A percentile compares a stretch with the other conserved stretches of the same genome.
phyloP scores from a whole-genome alignment of 768 basidiomycete genomes.

The Tephrocybe rancida region DNA sequence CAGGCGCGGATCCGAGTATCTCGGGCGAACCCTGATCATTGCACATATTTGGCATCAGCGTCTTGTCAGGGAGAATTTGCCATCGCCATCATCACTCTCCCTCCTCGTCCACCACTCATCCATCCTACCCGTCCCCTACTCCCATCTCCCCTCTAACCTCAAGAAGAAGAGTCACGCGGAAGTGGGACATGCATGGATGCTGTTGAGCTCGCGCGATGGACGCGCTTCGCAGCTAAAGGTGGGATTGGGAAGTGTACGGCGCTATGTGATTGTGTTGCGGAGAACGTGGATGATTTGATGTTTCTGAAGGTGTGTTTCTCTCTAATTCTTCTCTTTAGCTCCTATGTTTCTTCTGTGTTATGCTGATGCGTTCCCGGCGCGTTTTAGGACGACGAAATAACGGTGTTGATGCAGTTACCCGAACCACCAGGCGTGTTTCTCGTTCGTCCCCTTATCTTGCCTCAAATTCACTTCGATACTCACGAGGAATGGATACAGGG shows the following conservation, averaged over 20 bases:
- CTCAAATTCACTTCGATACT: not conserved
- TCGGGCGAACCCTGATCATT: too few relatives aligned
- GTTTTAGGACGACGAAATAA: constrained; percentile 75
- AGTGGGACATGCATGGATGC: constrained; percentile 68
- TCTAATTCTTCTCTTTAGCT: not conserved
- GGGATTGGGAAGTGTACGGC: constrained; percentile 85
- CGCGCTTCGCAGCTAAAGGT: constrained; percentile 81
- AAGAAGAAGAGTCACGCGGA: not conserved
- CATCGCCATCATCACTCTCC: too few relatives aligned
- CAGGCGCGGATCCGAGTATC: too few relatives aligned
- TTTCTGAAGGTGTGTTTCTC: constrained; percentile 69
- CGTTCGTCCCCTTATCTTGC: constrained; percentile 41
- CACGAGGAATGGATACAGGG: constrained; percentile 47
- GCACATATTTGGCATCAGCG: too few relatives aligned
- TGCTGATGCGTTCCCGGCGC: constrained; percentile 3
- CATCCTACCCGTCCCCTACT: too few relatives aligned
- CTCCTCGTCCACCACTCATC: too few relatives aligned
- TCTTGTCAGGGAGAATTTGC: too few relatives aligned
- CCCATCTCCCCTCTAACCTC: not conserved
- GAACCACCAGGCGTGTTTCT: constrained; percentile 58
- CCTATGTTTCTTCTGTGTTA: not conserved
- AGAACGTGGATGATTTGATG: constrained; percentile 79
- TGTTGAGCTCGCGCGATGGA: constrained; percentile 76
- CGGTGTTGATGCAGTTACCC: constrained; percentile 70
- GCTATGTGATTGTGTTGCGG: constrained; percentile 72